Conservation (phyloP, 768 basidiomycete genomes). For the Kwoniella sp. region DNA sequence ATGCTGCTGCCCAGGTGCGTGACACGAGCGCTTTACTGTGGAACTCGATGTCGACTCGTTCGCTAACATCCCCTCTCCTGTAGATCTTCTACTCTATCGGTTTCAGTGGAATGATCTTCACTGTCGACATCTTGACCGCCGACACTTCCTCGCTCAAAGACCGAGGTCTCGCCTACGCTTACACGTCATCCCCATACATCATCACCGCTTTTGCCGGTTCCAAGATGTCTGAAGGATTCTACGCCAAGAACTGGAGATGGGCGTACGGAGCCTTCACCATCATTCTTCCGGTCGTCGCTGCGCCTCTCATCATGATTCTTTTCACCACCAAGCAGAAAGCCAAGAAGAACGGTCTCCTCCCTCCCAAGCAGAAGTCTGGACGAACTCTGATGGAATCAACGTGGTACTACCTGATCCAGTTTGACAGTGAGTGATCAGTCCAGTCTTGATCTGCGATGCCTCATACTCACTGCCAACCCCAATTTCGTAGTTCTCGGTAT, state of each 20-base stretch:
- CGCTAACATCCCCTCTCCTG: not conserved
- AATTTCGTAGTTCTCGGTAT: slow-evolving; percentile 41
- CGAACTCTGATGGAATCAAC: slow-evolving; percentile 15
- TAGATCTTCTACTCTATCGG: slow-evolving; percentile 41
- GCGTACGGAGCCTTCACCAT: slow-evolving; percentile 38
- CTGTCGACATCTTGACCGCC: slow-evolving; percentile 52
- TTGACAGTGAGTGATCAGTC: slow-evolving; percentile 35
- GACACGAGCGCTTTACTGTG: not conserved
- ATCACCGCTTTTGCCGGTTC: slow-evolving; percentile 54
- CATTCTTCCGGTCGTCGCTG: slow-evolving; percentile 36
- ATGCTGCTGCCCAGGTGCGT: slow-evolving; percentile 47
- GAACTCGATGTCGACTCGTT: not conserved
- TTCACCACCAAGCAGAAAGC: slow-evolving; percentile 33
- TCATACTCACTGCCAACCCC: slow-evolving; percentile 30
- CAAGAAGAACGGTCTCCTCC: slow-evolving; percentile 23
- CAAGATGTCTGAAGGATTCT: slow-evolving; percentile 38
- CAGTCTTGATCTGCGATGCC: slow-evolving; percentile 24
- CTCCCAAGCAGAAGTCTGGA: not conserved
- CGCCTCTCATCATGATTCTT: slow-evolving; percentile 19
- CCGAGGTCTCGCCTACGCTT: slow-evolving; percentile 49
- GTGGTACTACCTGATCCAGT: slow-evolving; percentile 40
- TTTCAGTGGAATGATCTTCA: slow-evolving; percentile 41
- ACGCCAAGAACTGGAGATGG: slow-evolving; percentile 43
- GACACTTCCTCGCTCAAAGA: slow-evolving; percentile 48
- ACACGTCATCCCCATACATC: slow-evolving; percentile 47